Evolutionary conservation across 768 basidiomycete species (phyloP).

Genomic region (Albatrellus ellisii): DNA sequence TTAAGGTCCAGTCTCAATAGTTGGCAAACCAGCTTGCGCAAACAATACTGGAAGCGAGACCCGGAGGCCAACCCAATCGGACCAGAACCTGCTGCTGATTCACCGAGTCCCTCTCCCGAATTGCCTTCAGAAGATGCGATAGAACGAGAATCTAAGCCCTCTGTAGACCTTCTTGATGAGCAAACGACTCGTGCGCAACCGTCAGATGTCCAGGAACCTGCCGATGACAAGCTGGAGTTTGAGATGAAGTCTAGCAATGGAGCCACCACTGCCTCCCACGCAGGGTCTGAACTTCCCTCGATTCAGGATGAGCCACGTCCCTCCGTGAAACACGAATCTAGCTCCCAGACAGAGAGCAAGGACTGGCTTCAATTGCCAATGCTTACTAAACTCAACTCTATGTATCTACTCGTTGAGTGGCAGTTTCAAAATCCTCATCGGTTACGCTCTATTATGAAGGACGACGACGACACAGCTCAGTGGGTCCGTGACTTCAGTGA

Average conservation of each 20-base stretch:
- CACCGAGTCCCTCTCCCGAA: constrained; percentile 13
- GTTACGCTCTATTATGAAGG: constrained; percentile 60
- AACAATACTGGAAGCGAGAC: constrained; percentile 64
- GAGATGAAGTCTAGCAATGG: neutral
- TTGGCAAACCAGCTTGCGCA: constrained; percentile 69
- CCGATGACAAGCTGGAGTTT: neutral
- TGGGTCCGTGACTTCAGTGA: constrained; percentile 43
- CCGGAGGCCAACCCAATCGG: constrained; percentile 65
- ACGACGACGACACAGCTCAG: constrained; percentile 59
- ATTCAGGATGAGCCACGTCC: constrained; percentile 4
- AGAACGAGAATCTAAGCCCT: constrained; percentile 2
- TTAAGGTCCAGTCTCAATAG: constrained; percentile 40
- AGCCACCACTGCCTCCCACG: neutral
- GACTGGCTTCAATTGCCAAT: constrained; percentile 66
- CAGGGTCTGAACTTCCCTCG: neutral
- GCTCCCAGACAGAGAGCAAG: constrained; percentile 27
- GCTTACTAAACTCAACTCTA: constrained; percentile 59
- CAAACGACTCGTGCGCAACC: neutral
- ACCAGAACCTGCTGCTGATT: constrained; percentile 29
- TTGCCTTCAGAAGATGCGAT: constrained; percentile 14
- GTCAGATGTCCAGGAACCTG: neutral
- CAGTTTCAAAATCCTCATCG: constrained; percentile 71
- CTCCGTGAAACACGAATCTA: constrained; percentile 2
- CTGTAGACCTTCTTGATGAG: neutral
- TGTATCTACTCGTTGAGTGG: constrained; percentile 72